These are phyloP conservation scores for Myxozyma nipponensis DNA, from an alignment of 805 yeast genomes.

Conservation along the genomic window DNA sequence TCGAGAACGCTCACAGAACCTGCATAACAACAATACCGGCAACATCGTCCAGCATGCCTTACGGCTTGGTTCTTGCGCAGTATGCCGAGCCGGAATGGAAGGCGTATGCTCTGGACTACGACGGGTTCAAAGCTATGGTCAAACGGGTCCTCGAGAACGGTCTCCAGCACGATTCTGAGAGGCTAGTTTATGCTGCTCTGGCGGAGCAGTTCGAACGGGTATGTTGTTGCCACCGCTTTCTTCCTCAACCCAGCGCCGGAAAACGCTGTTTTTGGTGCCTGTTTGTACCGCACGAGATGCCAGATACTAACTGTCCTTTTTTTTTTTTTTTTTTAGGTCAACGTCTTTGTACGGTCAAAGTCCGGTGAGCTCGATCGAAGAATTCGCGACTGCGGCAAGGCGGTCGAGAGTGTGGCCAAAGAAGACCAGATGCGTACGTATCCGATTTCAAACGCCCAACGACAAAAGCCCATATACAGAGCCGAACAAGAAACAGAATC, in stretches of 20 bases:
- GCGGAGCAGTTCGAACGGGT: slow-evolving; percentile 58
- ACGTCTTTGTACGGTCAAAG: slow-evolving; percentile 62
- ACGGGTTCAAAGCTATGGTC: slow-evolving; percentile 65
- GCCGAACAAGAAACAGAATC: slow-evolving; percentile 23
- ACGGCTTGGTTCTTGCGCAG: slow-evolving; percentile 69
- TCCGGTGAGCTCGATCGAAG: slow-evolving; percentile 63
- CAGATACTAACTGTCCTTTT: background rate
- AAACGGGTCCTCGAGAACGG: slow-evolving; percentile 49
- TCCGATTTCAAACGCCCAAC: slow-evolving; percentile 20
- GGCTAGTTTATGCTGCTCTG: slow-evolving; percentile 43
- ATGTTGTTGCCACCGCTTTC: slow-evolving; percentile 33
- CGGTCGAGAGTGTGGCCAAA: slow-evolving; percentile 37
- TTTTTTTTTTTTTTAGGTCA: slow-evolving; percentile 31
- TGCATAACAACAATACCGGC: too few relatives aligned
- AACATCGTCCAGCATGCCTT: slow-evolving; percentile 56
- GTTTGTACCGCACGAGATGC: too few relatives aligned
- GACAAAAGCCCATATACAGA: slow-evolving; percentile 16
- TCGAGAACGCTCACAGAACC: too few relatives aligned
- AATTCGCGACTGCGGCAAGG: slow-evolving; percentile 41
- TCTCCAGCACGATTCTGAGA: slow-evolving; percentile 27
- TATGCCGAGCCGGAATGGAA: slow-evolving; percentile 88
- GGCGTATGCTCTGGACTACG: slow-evolving; percentile 76
- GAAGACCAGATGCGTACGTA: slow-evolving; percentile 25
- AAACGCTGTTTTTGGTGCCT: too few relatives aligned
- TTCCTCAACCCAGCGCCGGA: too few relatives aligned